A percentile compares a stretch with the other conserved stretches of the same genome.
Conservation (phyloP, 495 filamentous ascomycete species). For the Sporormia fimetaria region DNA sequence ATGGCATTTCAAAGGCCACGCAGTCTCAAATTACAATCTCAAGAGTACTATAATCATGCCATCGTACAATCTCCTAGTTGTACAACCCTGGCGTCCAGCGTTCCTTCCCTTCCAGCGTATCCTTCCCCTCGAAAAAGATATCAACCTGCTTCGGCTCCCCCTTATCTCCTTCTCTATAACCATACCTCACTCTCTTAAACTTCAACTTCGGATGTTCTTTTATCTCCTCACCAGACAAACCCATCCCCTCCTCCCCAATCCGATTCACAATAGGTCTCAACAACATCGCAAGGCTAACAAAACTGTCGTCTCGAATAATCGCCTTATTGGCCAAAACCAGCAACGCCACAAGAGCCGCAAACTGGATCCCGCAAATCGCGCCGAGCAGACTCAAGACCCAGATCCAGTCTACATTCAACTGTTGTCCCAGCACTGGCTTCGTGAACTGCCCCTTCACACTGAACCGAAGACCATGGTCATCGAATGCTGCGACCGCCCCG, state of each 20-base stretch:
- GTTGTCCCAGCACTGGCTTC: conserved; percentile 12
- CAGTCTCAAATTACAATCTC: neutral
- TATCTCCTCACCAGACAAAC: conserved; percentile 21
- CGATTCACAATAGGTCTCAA: conserved; percentile 17
- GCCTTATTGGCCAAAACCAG: conserved; percentile 19
- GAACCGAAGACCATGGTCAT: conserved; percentile 20
- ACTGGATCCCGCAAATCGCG: conserved; percentile 18
- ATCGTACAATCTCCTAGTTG: conserved; percentile 5
- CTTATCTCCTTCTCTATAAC: conserved; percentile 22
- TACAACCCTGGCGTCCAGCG: conserved; percentile 18
- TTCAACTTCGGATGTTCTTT: conserved; percentile 14
- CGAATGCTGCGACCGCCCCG: conserved; percentile 18
- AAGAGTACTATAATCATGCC: neutral
- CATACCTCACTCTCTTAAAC: conserved; percentile 21
- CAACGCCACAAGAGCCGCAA: conserved; percentile 14
- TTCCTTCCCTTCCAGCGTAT: conserved; percentile 10
- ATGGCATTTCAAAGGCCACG: too few species aligned
- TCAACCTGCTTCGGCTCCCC: conserved; percentile 22
- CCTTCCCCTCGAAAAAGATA: conserved; percentile 18
- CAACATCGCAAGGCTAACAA: conserved; percentile 21
- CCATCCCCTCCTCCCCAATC: conserved; percentile 17
- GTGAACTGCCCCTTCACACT: conserved; percentile 11
- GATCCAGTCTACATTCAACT: conserved; percentile 20
- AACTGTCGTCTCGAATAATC: conserved; percentile 22
- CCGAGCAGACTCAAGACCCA: conserved; percentile 13